phyloP scores from a whole-genome alignment of 345 rosid genomes.

The Eutrema japonicum region DNA sequence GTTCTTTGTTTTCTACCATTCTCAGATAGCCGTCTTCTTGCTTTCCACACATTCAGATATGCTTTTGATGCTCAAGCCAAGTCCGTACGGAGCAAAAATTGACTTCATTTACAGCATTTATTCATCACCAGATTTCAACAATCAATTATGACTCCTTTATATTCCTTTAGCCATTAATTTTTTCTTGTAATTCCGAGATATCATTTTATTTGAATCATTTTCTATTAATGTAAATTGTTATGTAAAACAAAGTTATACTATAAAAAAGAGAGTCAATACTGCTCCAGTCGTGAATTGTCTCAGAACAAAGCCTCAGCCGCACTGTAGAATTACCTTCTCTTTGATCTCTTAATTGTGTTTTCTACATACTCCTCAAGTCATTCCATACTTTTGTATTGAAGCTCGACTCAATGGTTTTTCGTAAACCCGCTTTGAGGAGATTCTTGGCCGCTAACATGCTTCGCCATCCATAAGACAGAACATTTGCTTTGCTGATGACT shows the following conservation, averaged over 20 bases:
- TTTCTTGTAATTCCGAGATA: background rate
- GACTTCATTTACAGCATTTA: constrained; percentile 8
- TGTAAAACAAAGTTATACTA: background rate
- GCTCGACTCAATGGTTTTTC: too few species aligned
- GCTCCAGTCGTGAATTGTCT: background rate
- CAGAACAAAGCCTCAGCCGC: background rate
- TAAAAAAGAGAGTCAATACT: too few species aligned
- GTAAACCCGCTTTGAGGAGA: too few species aligned
- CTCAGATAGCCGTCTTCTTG: constrained; percentile 1
- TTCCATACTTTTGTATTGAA: too few species aligned
- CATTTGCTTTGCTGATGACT: too few species aligned
- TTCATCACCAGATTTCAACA: background rate
- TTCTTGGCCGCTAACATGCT: too few species aligned
- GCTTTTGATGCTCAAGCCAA: background rate
- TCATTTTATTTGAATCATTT: background rate
- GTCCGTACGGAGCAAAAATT: background rate
- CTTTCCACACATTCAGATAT: constrained; percentile 2
- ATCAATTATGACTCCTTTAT: background rate
- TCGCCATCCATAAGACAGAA: too few species aligned
- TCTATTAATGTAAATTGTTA: background rate
- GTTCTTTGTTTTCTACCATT: constrained; percentile 2
- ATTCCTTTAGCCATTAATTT: background rate
- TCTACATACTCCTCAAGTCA: too few species aligned
- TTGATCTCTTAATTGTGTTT: too few species aligned
- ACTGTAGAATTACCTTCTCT: background rate